Conservation (phyloP, 352 stramenopile genomes). For the Achlya hypogyna region DNA sequence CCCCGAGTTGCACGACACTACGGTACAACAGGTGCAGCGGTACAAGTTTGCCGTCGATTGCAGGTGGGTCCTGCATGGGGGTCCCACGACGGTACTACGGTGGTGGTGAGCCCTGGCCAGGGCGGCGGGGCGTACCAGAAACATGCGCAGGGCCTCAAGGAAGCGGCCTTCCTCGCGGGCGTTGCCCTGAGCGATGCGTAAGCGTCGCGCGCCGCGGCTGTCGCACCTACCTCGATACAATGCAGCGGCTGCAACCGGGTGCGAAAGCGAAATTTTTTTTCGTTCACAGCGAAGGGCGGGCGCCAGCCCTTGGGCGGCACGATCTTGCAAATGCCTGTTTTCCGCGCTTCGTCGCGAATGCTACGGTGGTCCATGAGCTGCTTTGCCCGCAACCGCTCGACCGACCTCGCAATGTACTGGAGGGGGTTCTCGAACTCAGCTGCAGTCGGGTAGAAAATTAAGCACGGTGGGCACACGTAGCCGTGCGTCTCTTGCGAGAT, state of each 20-base stretch:
- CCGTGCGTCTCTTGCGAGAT: slow-evolving; percentile 20
- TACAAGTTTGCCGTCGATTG: slow-evolving; percentile 58
- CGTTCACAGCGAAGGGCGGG: slow-evolving; percentile 81
- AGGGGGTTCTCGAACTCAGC: slow-evolving; percentile 87
- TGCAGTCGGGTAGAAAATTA: slow-evolving; percentile 75
- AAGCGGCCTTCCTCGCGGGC: slow-evolving; percentile 72
- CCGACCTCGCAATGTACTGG: slow-evolving; percentile 87
- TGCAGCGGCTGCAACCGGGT: slow-evolving; percentile 96
- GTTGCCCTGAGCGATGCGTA: slow-evolving; percentile 29
- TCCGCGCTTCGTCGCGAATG: slow-evolving; percentile 85
- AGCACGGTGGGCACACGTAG: slow-evolving; percentile 77
- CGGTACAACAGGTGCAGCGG: slow-evolving; percentile 67
- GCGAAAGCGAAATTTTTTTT: slow-evolving; percentile 83
- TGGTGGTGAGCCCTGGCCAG: no score
- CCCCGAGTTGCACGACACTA: slow-evolving; percentile 40
- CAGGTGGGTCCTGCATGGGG: slow-evolving; percentile 69
- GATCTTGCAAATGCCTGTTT: slow-evolving; percentile 98
- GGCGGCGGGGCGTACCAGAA: slow-evolving; percentile 26
- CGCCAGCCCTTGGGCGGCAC: slow-evolving; percentile 93
- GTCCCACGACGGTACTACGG: slow-evolving; percentile 55
- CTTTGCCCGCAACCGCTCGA: neutral
- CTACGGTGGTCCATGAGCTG: slow-evolving; percentile 21
- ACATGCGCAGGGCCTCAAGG: slow-evolving; percentile 68
- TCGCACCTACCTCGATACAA: slow-evolving; percentile 44
- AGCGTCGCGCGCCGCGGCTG: neutral